Conservation (phyloP, 345 rosid genomes). For the Kandelia obovata region DNA sequence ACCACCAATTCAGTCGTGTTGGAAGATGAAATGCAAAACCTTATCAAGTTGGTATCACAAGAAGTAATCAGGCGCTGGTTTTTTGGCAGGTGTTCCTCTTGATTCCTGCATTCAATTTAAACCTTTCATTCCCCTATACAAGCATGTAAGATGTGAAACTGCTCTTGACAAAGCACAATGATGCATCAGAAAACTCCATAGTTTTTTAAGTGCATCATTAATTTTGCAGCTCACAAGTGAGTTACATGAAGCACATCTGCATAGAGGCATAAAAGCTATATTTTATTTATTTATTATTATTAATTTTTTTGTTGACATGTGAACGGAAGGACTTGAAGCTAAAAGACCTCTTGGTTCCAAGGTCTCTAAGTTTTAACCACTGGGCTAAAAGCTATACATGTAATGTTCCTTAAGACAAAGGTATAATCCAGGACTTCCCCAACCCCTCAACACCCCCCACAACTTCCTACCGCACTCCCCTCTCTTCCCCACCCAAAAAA, state of each 20-base stretch:
- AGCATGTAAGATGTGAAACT: not conserved
- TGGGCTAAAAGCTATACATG: not conserved
- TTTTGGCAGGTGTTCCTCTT: slow-evolving; percentile 82
- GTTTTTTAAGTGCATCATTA: too few relatives aligned
- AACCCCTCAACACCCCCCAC: not conserved
- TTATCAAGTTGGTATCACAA: slow-evolving; percentile 33
- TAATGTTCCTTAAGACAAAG: not conserved
- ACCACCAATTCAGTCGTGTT: slow-evolving; percentile 5
- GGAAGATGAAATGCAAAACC: slow-evolving; percentile 11
- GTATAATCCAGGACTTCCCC: not conserved
- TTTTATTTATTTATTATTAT: too few relatives aligned
- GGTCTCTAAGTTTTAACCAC: not conserved
- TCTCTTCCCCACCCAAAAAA: not conserved
- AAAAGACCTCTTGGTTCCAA: too few relatives aligned
- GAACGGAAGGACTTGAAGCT: too few relatives aligned
- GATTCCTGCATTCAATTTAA: slow-evolving; percentile 57
- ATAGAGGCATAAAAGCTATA: too few relatives aligned
- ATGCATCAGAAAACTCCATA: too few relatives aligned
- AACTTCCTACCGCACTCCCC: not conserved
- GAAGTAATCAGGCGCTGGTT: slow-evolving; percentile 96
- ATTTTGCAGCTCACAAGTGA: too few relatives aligned
- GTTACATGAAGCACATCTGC: too few relatives aligned
- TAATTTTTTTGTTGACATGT: too few relatives aligned
- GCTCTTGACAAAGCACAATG: too few relatives aligned
- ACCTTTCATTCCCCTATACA: slow-evolving; percentile 3